These are phyloP conservation scores for Kregervanrija pseudodelftensis DNA, from an alignment of 805 yeast species.

Conservation along the genomic window DNA sequence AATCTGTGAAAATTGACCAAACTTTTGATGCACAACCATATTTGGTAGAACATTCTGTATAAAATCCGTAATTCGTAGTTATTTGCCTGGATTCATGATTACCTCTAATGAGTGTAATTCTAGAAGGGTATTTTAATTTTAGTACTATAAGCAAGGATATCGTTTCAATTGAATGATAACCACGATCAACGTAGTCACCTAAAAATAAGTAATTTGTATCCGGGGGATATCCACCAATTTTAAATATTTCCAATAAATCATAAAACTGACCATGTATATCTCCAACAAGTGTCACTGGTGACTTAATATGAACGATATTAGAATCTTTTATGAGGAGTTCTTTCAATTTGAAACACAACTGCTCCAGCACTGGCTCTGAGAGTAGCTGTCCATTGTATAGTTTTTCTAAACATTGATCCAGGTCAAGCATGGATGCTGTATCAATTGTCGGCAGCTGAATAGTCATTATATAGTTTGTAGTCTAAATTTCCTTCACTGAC, in stretches of 20 bases:
- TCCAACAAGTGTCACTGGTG: slow-evolving; percentile 94
- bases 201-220: slow-evolving; percentile 87
- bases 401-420: slow-evolving; percentile 66
- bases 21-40: slow-evolving; percentile 69
- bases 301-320: slow-evolving; percentile 73
- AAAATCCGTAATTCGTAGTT: slow-evolving; percentile 95
- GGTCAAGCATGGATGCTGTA: slow-evolving; percentile 32
- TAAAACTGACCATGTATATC: slow-evolving; percentile 98
- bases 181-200: slow-evolving; percentile 96
- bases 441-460: slow-evolving; percentile 2
- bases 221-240: slow-evolving; percentile 90
- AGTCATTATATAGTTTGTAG: no score
- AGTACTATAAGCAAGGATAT: slow-evolving; percentile 75
- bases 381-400: slow-evolving; percentile 57
- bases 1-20: slow-evolving; percentile 86
- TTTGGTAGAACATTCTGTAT: slow-evolving; percentile 87
- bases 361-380: slow-evolving; percentile 63
- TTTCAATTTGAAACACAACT: slow-evolving; percentile 74
- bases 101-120: slow-evolving; percentile 82
- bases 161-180: slow-evolving; percentile 89
- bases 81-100: slow-evolving; percentile 96
- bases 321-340: slow-evolving; percentile 74
- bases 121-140: slow-evolving; percentile 78
- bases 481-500: no score
- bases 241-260: slow-evolving; percentile 85